Evolutionary conservation across 371 early-diverging fungal species (phyloP), one percentile per base, ranked within the genome.

Genomic region (Mucor lusitanicus): DNA sequence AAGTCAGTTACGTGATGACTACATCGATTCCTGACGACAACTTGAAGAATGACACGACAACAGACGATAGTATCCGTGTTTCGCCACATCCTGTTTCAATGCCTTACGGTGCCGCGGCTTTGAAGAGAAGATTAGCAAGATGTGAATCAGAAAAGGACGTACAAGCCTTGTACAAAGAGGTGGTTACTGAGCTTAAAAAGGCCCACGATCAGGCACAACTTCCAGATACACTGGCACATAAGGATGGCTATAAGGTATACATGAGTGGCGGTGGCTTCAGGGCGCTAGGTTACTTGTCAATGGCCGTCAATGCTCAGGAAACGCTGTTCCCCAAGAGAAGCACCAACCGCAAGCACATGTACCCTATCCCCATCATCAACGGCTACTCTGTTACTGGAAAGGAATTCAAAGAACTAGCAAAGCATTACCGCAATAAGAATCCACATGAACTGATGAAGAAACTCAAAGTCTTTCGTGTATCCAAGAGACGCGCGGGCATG

Each of bases 191-290:
- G 42, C 40, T 79, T 5, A 62, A 59, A 50, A 65, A 71, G 15
- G 79, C 82, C 0, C 37, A 74, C 27, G 30, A 62, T 11, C 69
- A 70, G 4, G 73, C 81, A 35, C 71, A 80, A 27, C 59, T 79
- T 13, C 87, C 85, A 0, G 44, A 71, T 0, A 54, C 77, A 11
- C 67, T 81, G 11, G 64, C 68, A 9, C 6, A 68, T 1, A 67
- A 79, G 27, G 84, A 82, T 30, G 85, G 85, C 0, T 86, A 81
- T 42, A 66, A 80, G 8, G 69, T 87, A 19, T 89, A 85, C 53
- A 81, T 87, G 73, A 85, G 82, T 60, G 89, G 89, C 3, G 89
- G 89, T 37, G 87, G 89, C 1, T 86, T 89, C 64, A 75, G 87
- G 42, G 82, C 85, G 1, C 70, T 87, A 1, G 89, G 89, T 0